Base-by-base conservation (phyloP, 1,284 basidiomycete species). In the Tylopilus sp. region DNA sequence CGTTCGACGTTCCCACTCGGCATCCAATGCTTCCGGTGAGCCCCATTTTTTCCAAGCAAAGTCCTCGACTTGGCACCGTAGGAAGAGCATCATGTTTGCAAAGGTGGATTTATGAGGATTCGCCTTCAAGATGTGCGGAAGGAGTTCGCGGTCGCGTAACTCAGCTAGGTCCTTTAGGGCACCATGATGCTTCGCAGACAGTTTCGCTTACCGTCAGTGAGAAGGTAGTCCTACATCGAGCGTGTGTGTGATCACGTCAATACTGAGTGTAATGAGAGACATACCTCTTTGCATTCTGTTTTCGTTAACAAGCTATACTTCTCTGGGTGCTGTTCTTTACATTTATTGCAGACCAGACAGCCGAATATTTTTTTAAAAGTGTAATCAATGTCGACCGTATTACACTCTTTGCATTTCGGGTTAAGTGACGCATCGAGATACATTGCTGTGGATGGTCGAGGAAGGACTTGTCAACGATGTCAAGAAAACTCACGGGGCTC, bases 21-120 rank as follows among this genome's bases (percentile, higher is more conserved):
- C 87, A 75, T 99, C 98, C 50, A 99, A 81, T 3, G 90, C 95
- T 77, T 97, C 94, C 17, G 94, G 87, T 0, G 95, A 95, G 1
- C 95, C 96, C 98, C 98, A 99, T 82, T 98, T 99, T 74, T 93
- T 91, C 90, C 94, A 98, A 5, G 98, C 97, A 78, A 97, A 98
- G 34, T 91, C 92, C 80, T 99, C 98, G 6, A 99, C 96, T 81
- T 98, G 96, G 74, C 85, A 91, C 33, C 98, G 90, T 13, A 98
- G 86, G 82, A 95, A 99, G 33, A 99, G 87, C 98, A 99, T 99
- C 98, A 99, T 99, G 83, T 99, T 99, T 59, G 93, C 93, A 78
- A 95, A 99, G 0, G 95, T 98, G 31, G 95, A 94, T 71, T 95
- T 94, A 83, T 99, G 96, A 4, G 98, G 98, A 77, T 99, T 99